Conservation (phyloP, 805 yeast species). For the Tetrapisispora fleetii region DNA sequence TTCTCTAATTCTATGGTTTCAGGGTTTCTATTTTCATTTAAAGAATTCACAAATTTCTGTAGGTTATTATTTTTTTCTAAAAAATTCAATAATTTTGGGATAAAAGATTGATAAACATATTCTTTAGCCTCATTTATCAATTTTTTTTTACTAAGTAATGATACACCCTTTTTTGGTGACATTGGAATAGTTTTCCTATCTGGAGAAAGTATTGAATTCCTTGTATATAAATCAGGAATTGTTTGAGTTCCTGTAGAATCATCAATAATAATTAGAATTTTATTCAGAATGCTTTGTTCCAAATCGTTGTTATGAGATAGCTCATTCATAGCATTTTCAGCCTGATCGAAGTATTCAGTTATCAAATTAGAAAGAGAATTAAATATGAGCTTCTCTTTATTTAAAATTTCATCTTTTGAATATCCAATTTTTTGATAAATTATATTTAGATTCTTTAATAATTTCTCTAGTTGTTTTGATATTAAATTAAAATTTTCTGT, state of each 20-base stretch:
- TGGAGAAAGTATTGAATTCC: constrained; percentile 28
- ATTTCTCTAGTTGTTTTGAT: constrained; percentile 23
- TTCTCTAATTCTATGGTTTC: neutral
- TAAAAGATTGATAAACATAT: constrained; percentile 26
- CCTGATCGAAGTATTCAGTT: constrained; percentile 31
- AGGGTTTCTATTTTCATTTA: constrained; percentile 5
- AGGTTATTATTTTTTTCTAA: constrained; percentile 15
- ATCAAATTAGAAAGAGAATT: constrained; percentile 41
- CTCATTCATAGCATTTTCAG: constrained; percentile 30
- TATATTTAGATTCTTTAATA: constrained; percentile 34
- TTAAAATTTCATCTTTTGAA: constrained; percentile 38
- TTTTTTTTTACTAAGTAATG: constrained; percentile 28
- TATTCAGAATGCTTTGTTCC: constrained; percentile 22
- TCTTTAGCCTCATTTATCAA: constrained; percentile 25
- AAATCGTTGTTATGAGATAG: constrained; percentile 24
- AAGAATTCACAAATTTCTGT: constrained; percentile 8
- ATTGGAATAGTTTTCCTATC: constrained; percentile 17
- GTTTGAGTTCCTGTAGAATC: constrained; percentile 33
- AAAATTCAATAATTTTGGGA: constrained; percentile 21
- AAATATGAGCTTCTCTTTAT: constrained; percentile 42
- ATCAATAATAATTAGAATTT: constrained; percentile 25
- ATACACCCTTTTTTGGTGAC: constrained; percentile 29
- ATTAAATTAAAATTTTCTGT: constrained; percentile 26
- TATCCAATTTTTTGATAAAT: constrained; percentile 48
- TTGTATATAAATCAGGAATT: constrained; percentile 33